These are phyloP conservation scores for Sclerotinia minor DNA, from an alignment of 2,329 filamentous ascomycete species.

Conservation along the genomic window DNA sequence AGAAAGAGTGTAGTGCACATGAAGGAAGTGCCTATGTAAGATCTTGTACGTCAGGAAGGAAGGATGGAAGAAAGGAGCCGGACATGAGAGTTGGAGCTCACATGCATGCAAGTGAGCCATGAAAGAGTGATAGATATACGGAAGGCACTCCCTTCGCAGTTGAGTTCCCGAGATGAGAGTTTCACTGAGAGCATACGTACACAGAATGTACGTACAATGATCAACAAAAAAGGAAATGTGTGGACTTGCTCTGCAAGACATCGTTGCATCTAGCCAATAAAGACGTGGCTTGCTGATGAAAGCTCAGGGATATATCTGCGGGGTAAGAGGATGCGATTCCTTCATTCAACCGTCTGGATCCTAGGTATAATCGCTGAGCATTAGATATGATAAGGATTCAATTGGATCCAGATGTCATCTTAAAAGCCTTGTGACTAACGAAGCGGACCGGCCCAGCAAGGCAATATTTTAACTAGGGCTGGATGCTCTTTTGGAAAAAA, in stretches of 20 bases:
- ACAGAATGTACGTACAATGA: constrained; percentile 6
- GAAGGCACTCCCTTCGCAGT: constrained; percentile 1
- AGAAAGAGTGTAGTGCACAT: neutral
- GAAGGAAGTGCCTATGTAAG: neutral
- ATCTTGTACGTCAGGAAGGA: neutral
- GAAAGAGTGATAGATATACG: constrained; percentile 9
- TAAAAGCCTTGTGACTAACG: neutral
- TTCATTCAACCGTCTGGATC: neutral
- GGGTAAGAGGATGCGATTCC: constrained; percentile 3
- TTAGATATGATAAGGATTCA: constrained; percentile 6
- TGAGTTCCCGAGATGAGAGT: neutral
- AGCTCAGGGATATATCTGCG: constrained; percentile 12
- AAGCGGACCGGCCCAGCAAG: neutral
- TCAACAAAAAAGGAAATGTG: constrained; percentile 8
- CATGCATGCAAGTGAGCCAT: constrained; percentile 23
- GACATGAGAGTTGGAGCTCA: neutral
- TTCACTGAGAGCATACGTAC: constrained; percentile 7
- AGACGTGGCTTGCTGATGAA: neutral
- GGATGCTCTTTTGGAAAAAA: constrained; percentile 23
- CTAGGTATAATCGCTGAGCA: constrained; percentile 10
- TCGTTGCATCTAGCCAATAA: constrained; percentile 18
- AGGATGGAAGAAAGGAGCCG: neutral
- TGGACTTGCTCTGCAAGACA: constrained; percentile 22
- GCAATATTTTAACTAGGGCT: neutral
- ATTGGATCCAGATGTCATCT: constrained; percentile 1